These are phyloP conservation scores for Aspergillus novofumigatus DNA, from an alignment of 2,329 filamentous ascomycete genomes.

Conservation along the genomic window DNA sequence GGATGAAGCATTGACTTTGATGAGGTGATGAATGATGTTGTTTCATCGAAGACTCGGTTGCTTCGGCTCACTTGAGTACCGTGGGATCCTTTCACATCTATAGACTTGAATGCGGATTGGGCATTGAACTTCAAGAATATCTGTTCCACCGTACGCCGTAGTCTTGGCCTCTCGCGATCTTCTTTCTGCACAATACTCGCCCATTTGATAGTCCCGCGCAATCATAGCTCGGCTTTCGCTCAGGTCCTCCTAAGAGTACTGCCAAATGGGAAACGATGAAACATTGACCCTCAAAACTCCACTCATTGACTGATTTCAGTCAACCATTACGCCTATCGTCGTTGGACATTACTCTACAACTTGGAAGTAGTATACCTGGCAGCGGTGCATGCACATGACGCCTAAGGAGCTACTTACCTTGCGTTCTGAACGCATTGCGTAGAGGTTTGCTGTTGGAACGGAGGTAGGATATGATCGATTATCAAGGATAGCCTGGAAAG, in stretches of 20 bases:
- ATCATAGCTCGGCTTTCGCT: neutral
- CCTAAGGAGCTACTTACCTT: too few species aligned
- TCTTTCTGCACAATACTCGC: neutral
- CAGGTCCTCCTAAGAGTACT: neutral
- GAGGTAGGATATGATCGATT: neutral
- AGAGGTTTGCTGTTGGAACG: too few species aligned
- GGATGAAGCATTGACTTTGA: conserved; percentile 11
- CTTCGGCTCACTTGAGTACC: conserved; percentile 6
- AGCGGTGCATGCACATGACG: too few species aligned
- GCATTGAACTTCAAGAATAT: conserved; percentile 3
- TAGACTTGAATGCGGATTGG: conserved; percentile 22
- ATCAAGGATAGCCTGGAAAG: neutral
- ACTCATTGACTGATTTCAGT: neutral
- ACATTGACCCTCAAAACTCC: neutral
- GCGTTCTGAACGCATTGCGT: too few species aligned
- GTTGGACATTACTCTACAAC: neutral
- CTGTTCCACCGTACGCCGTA: neutral
- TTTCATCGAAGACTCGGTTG: conserved; percentile 7
- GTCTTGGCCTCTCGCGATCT: neutral
- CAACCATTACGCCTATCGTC: too few species aligned
- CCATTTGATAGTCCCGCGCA: too few species aligned
- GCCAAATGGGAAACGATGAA: neutral
- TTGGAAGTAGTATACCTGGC: neutral
- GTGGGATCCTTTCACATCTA: conserved; percentile 12
- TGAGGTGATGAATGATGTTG: conserved; percentile 9